These are phyloP conservation scores for Ampelocalamus luodianensis DNA, from an alignment of 176 grass and related monocot species.

Conservation along the genomic window DNA sequence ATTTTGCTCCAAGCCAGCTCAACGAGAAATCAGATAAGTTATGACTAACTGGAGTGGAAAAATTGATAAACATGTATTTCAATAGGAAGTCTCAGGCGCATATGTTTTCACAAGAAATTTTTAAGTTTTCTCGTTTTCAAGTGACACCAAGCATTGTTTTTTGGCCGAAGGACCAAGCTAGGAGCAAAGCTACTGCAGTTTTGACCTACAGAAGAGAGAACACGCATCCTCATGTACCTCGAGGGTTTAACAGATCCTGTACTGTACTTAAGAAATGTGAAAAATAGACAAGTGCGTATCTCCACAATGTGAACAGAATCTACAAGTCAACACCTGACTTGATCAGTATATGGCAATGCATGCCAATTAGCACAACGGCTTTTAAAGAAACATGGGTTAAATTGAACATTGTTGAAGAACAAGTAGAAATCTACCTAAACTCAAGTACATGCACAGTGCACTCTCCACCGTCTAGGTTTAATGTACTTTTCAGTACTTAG, in stretches of 20 bases:
- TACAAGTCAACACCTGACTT: constrained; percentile 31
- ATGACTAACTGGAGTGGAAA: not conserved
- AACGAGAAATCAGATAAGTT: not conserved
- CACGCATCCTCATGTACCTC: constrained; percentile 23
- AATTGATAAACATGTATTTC: not conserved
- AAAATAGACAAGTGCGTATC: constrained; percentile 15
- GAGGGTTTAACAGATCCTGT: constrained; percentile 32
- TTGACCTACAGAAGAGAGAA: constrained; percentile 38
- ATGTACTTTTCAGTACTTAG: constrained; percentile 32
- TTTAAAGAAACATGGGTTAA: constrained; percentile 2
- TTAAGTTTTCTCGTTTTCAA: not conserved
- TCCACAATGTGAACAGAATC: constrained; percentile 38
- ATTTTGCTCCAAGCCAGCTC: not conserved
- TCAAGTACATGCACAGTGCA: constrained; percentile 29
- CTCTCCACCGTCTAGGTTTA: not conserved
- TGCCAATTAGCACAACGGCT: not conserved
- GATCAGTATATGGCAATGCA: constrained; percentile 10
- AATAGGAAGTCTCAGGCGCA: not conserved
- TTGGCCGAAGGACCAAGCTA: constrained; percentile 3
- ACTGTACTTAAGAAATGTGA: constrained; percentile 28
- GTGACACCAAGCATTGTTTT: constrained; percentile 21
- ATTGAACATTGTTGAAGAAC: not conserved
- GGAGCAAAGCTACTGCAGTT: constrained; percentile 12
- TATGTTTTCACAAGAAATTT: constrained; percentile 2
- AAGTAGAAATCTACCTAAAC: constrained; percentile 39